Base-by-base conservation (phyloP, 1,139 yeast species). In the Saccharomycopsis hybrid region DNA sequence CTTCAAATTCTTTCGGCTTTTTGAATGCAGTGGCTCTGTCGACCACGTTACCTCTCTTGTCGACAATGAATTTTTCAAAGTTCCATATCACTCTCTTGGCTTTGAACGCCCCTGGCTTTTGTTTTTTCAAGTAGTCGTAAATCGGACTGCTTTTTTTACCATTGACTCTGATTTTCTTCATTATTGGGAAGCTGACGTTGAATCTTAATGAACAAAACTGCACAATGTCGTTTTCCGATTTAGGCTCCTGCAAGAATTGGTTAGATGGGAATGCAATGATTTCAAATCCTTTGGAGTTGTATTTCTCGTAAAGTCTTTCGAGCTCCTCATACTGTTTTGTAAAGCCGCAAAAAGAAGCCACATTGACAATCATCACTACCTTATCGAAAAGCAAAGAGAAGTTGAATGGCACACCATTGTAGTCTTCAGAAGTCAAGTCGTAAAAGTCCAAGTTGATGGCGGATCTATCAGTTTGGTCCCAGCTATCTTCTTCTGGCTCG, bases 271-370 rank as follows among this genome's bases (percentile, higher is more conserved):
- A 89, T 1, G 95, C 97, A 45, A 90, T 63, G 48, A 90, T 76
- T 47, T 74, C 82, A 35, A 90, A 74, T 4, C 86, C 90, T 58
- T 78, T 63, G 54, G 75, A 85, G 53, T 75, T 72, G 68, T 81
- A 86, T 64, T 81, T 78, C 60, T 82, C 72, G 71, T 88, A 82
- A 56, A 90, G 69, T 55, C 72, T 78, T 68, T 90, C 95, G 53
- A 90, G 74, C 52, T 82, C 97, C 61, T 73, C 71, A 70, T 89
- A 94, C 62, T 94, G 97, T 54, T 86, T 84, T 60, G 87, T 83
- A 59, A 87, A 86, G 53, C 90, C 87, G 72, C 87, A 90, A 64
- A 89, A 86, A 57, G 97, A 92, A 37, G 96, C 97, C 38, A 82
- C 85, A 66, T 92, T 92, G 58, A 92, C 96, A 58, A 92, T 77